Base-by-base conservation (phyloP, 192 early-diverging fungal species). In the Gonapodya prolifera region DNA sequence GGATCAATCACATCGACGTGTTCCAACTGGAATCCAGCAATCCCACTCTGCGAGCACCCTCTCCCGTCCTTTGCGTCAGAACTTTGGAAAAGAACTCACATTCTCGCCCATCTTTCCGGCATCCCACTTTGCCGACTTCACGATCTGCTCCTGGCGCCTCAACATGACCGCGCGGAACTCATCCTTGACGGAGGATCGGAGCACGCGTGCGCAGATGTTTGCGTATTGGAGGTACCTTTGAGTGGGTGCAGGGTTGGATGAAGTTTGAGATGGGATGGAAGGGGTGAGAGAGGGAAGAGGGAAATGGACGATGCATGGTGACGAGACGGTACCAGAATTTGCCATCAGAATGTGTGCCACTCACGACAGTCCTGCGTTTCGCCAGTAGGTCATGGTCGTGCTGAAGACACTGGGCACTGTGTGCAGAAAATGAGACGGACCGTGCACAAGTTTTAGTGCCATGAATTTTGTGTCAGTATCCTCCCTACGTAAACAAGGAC, bases 221-320 rank as follows among this genome's bases (percentile, higher is more conserved):
- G 89, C 84, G 85, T 92, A 94, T 83, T 93, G 89, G 78, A 96
- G 85, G 86, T 96, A 96, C 81, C 94, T 94, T 78, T 29, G 16
- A 2, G 71, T 2, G 8, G 71, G 28, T 8, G 45, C 8, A 8
- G 45, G 45, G 13, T 8, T 69, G 45, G 45, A n/a, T n/a, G n/a
- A n/a, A n/a, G n/a, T n/a, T n/a, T n/a, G n/a, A n/a, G n/a, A n/a
- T n/a, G n/a, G n/a, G n/a, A n/a, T n/a, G n/a, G n/a, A n/a, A n/a
- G n/a, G n/a, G n/a, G n/a, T n/a, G n/a, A 61, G 45, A 61, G 23
- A 23, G 23, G 8, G 8, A 61, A 61, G 8, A 61, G 8, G 23
- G 45, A 23, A 61, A 61, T 8, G 45, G 23, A 23, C 8, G 23
- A 61, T 8, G 45, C 8, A 23, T 61, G 45, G 45, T 16, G 45